Evolutionary conservation across 1,284 basidiomycete species (phyloP).

Genomic region (Pterulicium gracile): DNA sequence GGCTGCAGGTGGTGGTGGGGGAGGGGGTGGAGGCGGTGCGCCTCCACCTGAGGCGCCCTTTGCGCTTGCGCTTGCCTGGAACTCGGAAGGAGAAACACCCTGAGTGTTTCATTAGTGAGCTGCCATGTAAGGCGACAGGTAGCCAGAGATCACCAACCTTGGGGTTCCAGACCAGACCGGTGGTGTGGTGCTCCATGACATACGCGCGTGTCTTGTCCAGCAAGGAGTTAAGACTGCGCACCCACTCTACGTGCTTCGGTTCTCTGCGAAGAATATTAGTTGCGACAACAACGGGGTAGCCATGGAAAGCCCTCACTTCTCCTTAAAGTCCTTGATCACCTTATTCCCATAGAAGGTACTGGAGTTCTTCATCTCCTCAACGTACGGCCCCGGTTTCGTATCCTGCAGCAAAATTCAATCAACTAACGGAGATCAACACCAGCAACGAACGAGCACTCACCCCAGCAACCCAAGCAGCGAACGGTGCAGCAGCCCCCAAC

Average conservation of each 20-base stretch:
- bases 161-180: slow-evolving; percentile 85
- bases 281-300: slow-evolving; percentile 2
- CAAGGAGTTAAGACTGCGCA: slow-evolving; percentile 58
- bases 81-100: slow-evolving; percentile 57
- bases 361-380: slow-evolving; percentile 84
- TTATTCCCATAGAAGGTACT: slow-evolving; percentile 87
- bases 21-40: slow-evolving; percentile 45
- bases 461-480: slow-evolving; percentile 87
- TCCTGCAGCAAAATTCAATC: slow-evolving; percentile 20
- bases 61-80: too few species aligned
- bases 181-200: slow-evolving; percentile 80
- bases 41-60: slow-evolving; percentile 30
- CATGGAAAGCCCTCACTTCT: slow-evolving; percentile 50
- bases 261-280: slow-evolving; percentile 45
- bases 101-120: slow-evolving; percentile 17
- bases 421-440: neutral
- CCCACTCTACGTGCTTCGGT: slow-evolving; percentile 86
- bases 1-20: slow-evolving; percentile 31
- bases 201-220: slow-evolving; percentile 80
- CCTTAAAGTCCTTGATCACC: slow-evolving; percentile 89
- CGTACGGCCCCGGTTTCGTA: slow-evolving; percentile 78
- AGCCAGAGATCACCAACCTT: slow-evolving; percentile 35
- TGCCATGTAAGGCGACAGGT: neutral
- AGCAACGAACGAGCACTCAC: slow-evolving; percentile 33
- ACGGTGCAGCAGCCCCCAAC: slow-evolving; percentile 75